Conservation (phyloP, 495 filamentous ascomycete species). For the Podospora comata region DNA sequence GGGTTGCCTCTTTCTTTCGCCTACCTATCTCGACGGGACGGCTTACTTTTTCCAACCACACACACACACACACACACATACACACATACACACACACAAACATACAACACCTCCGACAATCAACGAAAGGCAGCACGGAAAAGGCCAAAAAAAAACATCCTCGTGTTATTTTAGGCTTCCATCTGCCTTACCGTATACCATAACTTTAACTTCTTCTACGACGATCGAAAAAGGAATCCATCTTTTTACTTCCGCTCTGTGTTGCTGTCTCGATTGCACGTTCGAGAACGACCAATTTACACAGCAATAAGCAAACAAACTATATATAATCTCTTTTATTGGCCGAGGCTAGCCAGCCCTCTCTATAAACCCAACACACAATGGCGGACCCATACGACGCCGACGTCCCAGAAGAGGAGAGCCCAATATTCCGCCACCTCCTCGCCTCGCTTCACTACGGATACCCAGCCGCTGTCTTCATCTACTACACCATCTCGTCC, state of each 20-base stretch:
- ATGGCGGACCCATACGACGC: conserved; percentile 26
- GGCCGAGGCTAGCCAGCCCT: background rate
- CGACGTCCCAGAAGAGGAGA: conserved; percentile 8
- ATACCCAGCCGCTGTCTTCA: conserved; percentile 53
- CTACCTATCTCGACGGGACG: background rate
- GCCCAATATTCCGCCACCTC: conserved; percentile 10
- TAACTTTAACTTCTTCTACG: background rate
- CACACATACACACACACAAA: too few relatives aligned
- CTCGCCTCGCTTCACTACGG: conserved; percentile 49
- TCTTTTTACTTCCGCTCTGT: background rate
- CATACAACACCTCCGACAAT: background rate
- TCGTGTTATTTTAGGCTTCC: background rate
- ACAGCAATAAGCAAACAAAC: background rate
- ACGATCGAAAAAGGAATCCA: background rate
- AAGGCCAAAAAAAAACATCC: background rate
- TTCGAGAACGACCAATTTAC: background rate
- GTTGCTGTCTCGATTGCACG: background rate
- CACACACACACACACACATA: too few relatives aligned
- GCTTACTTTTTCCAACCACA: background rate
- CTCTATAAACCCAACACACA: background rate
- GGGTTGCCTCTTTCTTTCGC: background rate
- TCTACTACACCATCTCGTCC: conserved; percentile 54
- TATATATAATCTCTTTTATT: background rate
- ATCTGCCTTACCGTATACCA: background rate
- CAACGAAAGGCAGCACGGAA: background rate